A percentile compares a stretch with the other conserved stretches of the same genome.
These are phyloP conservation scores for Xylaria sp. DNA, from an alignment of 2,329 filamentous ascomycete genomes.

Conservation along the genomic window DNA sequence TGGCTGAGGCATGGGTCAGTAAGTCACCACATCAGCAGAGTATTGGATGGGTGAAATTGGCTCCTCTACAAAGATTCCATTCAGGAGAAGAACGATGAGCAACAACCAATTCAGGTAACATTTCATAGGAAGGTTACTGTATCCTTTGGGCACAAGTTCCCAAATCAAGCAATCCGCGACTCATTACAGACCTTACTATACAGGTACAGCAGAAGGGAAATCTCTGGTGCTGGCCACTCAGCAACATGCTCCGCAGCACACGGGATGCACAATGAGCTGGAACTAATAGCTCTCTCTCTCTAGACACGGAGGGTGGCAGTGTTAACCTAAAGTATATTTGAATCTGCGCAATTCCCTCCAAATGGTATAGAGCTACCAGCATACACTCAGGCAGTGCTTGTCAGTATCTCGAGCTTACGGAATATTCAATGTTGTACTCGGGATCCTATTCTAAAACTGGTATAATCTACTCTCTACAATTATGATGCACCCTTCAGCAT, in stretches of 20 bases:
- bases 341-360: neutral
- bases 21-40: constrained; percentile 37
- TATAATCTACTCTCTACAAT: neutral
- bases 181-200: neutral
- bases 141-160: neutral
- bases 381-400: neutral
- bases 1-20: constrained; percentile 37
- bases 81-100: neutral
- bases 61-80: neutral
- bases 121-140: neutral
- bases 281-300: too few species aligned
- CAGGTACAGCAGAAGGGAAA: neutral
- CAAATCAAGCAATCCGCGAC: neutral
- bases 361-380: neutral
- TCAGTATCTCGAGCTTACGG: neutral
- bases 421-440: neutral
- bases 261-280: neutral
- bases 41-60: constrained; percentile 25
- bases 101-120: neutral
- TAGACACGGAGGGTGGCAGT: neutral
- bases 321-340: neutral
- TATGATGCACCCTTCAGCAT: neutral
- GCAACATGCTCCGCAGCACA: neutral
- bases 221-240: neutral
- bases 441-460: neutral